These are phyloP conservation scores for Davidsoniella virescens DNA, from an alignment of 2,329 filamentous ascomycete genomes.

Conservation along the genomic window DNA sequence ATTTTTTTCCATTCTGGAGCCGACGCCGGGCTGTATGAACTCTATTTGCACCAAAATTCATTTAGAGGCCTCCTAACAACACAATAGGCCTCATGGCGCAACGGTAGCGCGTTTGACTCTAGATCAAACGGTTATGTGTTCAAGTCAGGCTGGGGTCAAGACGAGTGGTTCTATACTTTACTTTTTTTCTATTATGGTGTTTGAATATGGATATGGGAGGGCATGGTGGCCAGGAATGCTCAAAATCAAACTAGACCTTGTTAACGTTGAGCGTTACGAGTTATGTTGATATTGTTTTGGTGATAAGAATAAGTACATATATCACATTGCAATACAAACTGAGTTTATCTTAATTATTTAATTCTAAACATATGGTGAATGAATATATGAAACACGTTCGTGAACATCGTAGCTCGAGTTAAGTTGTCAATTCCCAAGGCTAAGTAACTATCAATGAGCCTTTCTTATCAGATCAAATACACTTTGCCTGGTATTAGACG, in stretches of 20 bases:
- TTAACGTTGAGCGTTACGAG: not conserved
- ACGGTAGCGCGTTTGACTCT: constrained; percentile 12
- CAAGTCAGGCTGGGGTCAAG: constrained; percentile 12
- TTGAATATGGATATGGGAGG: not conserved
- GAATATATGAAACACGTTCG: no score
- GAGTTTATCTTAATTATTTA: not conserved
- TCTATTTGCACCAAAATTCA: not conserved
- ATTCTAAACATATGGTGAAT: no score
- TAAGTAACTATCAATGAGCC: no score
- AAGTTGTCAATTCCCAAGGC: no score
- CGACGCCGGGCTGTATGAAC: not conserved
- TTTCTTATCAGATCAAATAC: no score
- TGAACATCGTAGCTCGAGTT: no score
- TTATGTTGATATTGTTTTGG: not conserved
- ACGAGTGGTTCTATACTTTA: not conserved
- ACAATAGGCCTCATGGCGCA: constrained; percentile 7
- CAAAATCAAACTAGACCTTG: not conserved
- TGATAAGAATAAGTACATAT: not conserved
- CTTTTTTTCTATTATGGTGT: not conserved
- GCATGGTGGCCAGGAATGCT: not conserved
- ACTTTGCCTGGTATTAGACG: no score
- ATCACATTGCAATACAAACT: not conserved
- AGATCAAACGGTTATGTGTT: not conserved
- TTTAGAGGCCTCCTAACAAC: no score
- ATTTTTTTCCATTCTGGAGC: not conserved